These are phyloP conservation scores for Penicillium antarcticum DNA, from an alignment of 495 filamentous ascomycete species.

Conservation along the genomic window DNA sequence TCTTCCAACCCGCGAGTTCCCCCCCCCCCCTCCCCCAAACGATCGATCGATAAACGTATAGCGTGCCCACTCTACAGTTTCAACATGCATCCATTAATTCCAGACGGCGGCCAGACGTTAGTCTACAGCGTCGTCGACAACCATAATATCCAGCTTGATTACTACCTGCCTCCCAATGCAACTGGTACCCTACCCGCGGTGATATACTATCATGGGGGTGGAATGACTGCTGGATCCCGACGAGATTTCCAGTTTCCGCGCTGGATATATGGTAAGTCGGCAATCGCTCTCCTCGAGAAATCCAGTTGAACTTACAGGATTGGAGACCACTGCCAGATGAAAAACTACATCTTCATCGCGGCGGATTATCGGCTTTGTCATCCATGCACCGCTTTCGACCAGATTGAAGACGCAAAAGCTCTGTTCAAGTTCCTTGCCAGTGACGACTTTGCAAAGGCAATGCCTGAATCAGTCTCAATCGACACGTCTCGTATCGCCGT, in stretches of 20 bases:
- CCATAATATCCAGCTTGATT: constrained; percentile 34
- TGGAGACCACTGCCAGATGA: constrained; percentile 20
- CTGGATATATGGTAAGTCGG: constrained; percentile 21
- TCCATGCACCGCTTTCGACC: constrained; percentile 22
- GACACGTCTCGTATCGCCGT: constrained; percentile 31
- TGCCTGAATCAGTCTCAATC: constrained; percentile 14
- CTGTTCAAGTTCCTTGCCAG: constrained; percentile 21
- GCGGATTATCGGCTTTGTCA: constrained; percentile 32
- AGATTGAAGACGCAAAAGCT: constrained; percentile 23
- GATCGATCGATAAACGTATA: too few relatives aligned
- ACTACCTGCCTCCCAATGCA: constrained; percentile 18
- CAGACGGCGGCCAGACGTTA: constrained; percentile 14
- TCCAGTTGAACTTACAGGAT: too few relatives aligned
- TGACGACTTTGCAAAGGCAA: constrained; percentile 7
- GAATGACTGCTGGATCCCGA: constrained; percentile 32
- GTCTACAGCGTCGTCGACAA: constrained; percentile 25
- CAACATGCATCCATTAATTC: too few relatives aligned
- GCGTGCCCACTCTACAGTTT: too few relatives aligned
- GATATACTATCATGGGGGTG: constrained; percentile 38
- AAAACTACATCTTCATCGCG: constrained; percentile 25
- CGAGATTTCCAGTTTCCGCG: constrained; percentile 9
- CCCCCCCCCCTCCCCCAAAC: too few relatives aligned
- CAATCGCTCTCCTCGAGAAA: too few relatives aligned
- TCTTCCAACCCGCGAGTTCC: too few relatives aligned
- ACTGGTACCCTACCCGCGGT: constrained; percentile 24